Evolutionary conservation across 495 filamentous ascomycete genomes (phyloP).

Genomic region (Aspergillus sparsus): DNA sequence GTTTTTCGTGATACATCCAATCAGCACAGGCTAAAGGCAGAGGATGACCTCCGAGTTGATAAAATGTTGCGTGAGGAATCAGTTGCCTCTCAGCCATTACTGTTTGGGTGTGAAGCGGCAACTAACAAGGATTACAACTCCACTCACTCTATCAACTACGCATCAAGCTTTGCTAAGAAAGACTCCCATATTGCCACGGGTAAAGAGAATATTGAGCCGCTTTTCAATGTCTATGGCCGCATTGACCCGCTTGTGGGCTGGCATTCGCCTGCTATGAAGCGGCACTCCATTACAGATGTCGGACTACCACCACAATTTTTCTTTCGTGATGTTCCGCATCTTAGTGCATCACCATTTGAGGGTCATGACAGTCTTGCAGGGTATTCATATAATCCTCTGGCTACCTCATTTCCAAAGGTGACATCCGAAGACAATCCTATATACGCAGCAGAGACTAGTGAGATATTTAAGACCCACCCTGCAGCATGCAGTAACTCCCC

Average conservation of each 20-base stretch:
- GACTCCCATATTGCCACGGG: slow-evolving; percentile 13
- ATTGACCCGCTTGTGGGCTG: slow-evolving; percentile 33
- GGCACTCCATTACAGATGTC: slow-evolving; percentile 27
- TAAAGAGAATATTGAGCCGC: slow-evolving; percentile 52
- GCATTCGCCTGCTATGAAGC: slow-evolving; percentile 36
- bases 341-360: slow-evolving; percentile 35
- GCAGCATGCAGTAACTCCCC: slow-evolving; percentile 26
- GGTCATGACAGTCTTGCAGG: slow-evolving; percentile 29
- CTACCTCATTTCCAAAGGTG: slow-evolving; percentile 29
- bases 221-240: slow-evolving; percentile 36
- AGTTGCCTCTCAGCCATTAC: slow-evolving; percentile 29
- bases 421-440: slow-evolving; percentile 21
- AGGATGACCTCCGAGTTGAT: slow-evolving; percentile 13
- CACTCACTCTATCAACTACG: slow-evolving; percentile 18
- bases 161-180: slow-evolving; percentile 13
- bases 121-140: slow-evolving; percentile 13
- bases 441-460: slow-evolving; percentile 18
- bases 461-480: slow-evolving; percentile 18
- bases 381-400: slow-evolving; percentile 45
- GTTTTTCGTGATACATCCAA: slow-evolving; percentile 40
- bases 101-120: slow-evolving; percentile 20
- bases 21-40: slow-evolving; percentile 16
- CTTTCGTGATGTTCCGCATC: slow-evolving; percentile 31
- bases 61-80: slow-evolving; percentile 21
- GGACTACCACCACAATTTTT: slow-evolving; percentile 38